These are phyloP conservation scores for Oldenlandia corymbosa DNA, from an alignment of 257 asterid genomes.

Conservation along the genomic window DNA sequence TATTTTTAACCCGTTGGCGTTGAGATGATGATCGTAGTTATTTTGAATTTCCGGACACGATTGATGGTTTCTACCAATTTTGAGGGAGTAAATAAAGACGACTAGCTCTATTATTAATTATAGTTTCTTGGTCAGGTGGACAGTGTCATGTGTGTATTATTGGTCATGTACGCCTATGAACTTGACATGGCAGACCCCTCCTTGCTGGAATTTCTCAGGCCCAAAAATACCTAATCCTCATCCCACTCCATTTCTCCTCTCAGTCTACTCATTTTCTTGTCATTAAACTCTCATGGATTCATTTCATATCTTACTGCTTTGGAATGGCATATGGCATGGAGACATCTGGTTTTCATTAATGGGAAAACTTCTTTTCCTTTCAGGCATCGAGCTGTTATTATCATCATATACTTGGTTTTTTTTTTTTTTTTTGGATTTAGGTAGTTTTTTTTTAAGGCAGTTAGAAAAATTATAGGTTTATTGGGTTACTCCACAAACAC, in stretches of 20 bases:
- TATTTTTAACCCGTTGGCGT: no score
- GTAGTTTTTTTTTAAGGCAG: no score
- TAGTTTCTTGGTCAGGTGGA: slow-evolving; percentile 14
- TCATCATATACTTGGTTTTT: slow-evolving; percentile 22
- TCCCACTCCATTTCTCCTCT: slow-evolving; percentile 8
- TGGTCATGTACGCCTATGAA: slow-evolving; percentile 25
- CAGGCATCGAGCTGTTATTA: neutral
- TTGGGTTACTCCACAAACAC: no score
- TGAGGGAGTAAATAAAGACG: no score
- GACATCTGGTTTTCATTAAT: slow-evolving; percentile 25
- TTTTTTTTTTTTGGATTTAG: no score
- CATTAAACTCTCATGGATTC: slow-evolving; percentile 6
- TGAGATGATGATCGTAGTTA: no score
- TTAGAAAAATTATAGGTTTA: no score
- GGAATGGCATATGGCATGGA: slow-evolving; percentile 13
- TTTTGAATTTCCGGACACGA: no score
- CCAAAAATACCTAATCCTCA: neutral
- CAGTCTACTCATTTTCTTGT: slow-evolving; percentile 7
- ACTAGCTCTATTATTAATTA: no score
- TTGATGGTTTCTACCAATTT: no score
- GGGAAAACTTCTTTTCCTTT: neutral
- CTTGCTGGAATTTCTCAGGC: slow-evolving; percentile 35
- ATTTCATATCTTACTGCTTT: slow-evolving; percentile 11
- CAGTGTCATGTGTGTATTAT: slow-evolving; percentile 62
- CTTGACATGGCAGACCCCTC: slow-evolving; percentile 34